phyloP scores from a whole-genome alignment of 2,329 filamentous ascomycete species.

The Sarocladium oryzae region DNA sequence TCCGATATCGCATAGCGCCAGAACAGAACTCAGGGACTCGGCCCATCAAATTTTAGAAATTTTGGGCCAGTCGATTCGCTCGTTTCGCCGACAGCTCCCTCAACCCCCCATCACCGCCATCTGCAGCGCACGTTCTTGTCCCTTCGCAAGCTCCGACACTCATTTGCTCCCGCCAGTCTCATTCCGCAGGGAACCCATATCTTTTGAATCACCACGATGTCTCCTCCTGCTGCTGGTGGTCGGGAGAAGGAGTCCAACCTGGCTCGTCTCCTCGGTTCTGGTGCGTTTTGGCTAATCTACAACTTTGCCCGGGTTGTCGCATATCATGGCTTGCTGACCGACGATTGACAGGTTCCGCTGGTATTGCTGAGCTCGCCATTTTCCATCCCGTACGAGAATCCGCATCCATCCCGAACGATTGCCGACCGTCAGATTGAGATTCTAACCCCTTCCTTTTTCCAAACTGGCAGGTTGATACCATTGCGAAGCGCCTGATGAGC shows the following conservation, averaged over 20 bases:
- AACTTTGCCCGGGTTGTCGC: not conserved
- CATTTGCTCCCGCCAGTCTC: not conserved
- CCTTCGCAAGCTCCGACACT: not conserved
- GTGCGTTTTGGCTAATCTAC: slow-evolving; percentile 40
- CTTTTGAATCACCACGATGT: slow-evolving; percentile 39
- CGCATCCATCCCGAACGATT: slow-evolving; percentile 10
- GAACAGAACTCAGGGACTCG: not conserved
- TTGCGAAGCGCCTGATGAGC: slow-evolving; percentile 98
- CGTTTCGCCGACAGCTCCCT: not conserved
- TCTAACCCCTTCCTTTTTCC: slow-evolving; percentile 1
- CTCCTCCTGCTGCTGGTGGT: slow-evolving; percentile 43
- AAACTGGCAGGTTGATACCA: slow-evolving; percentile 99
- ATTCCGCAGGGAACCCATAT: too few species aligned
- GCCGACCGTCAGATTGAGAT: not conserved
- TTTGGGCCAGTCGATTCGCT: not conserved
- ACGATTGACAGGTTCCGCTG: slow-evolving; percentile 64
- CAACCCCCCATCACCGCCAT: not conserved
- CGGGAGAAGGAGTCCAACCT: slow-evolving; percentile 77
- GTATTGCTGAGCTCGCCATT: slow-evolving; percentile 86
- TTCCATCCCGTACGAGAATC: slow-evolving; percentile 70
- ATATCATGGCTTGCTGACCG: not conserved
- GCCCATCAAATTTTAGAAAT: slow-evolving; percentile 9
- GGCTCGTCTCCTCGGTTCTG: slow-evolving; percentile 85
- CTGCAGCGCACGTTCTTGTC: not conserved
- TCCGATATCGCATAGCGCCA: slow-evolving; percentile 7